Evolutionary conservation across 805 yeast species (phyloP).

Genomic region (Myxozyma neotropica): DNA sequence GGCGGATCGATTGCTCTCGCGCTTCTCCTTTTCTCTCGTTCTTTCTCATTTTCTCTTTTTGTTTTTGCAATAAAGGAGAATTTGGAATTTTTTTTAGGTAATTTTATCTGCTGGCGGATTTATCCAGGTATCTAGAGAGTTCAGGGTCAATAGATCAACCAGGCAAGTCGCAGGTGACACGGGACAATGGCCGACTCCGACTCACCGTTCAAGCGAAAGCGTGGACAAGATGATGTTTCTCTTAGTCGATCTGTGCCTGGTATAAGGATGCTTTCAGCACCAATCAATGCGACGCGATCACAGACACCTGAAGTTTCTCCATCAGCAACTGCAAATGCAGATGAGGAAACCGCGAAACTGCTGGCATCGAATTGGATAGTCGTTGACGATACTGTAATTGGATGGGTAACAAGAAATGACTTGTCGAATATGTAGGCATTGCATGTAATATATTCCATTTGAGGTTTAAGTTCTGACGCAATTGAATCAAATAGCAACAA

Average conservation of each 20-base stretch:
- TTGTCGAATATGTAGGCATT: constrained; percentile 2
- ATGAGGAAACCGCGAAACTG: background rate
- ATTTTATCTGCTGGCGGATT: no score
- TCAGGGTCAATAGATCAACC: no score
- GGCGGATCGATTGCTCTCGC: no score
- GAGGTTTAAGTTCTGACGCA: background rate
- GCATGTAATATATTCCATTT: background rate
- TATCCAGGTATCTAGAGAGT: no score
- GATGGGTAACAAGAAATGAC: background rate
- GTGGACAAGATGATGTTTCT: constrained; percentile 9
- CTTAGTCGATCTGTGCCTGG: background rate
- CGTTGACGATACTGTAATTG: constrained; percentile 7
- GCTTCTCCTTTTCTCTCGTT: no score
- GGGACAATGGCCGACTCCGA: background rate
- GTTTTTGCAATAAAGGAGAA: no score
- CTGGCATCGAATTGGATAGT: constrained; percentile 12
- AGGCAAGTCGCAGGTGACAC: no score
- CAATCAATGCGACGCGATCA: background rate
- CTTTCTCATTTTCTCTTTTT: no score
- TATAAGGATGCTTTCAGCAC: background rate
- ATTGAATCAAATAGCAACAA: background rate
- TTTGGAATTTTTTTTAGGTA: no score
- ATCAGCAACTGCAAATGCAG: background rate
- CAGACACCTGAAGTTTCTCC: background rate
- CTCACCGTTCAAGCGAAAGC: constrained; percentile 16